Percentiles rank a stretch among this genome's conserved stretches.
Conservation (phyloP, 116 monocot species). For the Cymodocea nodosa region DNA sequence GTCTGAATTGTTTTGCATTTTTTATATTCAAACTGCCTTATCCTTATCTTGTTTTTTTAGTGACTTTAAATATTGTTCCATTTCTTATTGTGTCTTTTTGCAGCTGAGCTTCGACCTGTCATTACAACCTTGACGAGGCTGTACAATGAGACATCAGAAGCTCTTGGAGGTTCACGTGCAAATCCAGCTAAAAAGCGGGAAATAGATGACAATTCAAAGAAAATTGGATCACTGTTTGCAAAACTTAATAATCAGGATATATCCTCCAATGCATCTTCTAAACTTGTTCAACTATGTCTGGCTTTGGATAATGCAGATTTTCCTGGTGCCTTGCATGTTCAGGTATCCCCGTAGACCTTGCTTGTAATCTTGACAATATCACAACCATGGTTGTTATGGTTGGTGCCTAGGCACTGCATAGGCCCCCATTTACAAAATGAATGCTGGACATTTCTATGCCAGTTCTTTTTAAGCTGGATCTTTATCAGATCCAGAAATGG, state of each 20-base stretch:
- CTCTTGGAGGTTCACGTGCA: slow-evolving; percentile 72
- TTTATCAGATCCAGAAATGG: too few species aligned
- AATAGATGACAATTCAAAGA: slow-evolving; percentile 94
- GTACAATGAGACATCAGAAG: slow-evolving; percentile 79
- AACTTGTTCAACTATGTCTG: slow-evolving; percentile 74
- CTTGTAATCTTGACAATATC: background rate
- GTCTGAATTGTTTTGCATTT: background rate
- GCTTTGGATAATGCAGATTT: slow-evolving; percentile 68
- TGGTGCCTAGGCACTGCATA: too few species aligned
- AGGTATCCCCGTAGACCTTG: slow-evolving; percentile 28
- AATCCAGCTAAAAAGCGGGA: slow-evolving; percentile 80
- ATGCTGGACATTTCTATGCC: too few species aligned
- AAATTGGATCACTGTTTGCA: slow-evolving; percentile 78
- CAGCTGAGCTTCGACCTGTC: slow-evolving; percentile 85
- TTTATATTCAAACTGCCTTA: background rate
- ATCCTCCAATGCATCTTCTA: slow-evolving; percentile 78
- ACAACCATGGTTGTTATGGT: too few species aligned
- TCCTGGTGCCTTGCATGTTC: slow-evolving; percentile 73
- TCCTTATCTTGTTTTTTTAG: background rate
- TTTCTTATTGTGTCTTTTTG: slow-evolving; percentile 1
- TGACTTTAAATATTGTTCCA: background rate
- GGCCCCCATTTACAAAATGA: too few species aligned
- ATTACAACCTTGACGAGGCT: slow-evolving; percentile 69
- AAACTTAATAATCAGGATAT: slow-evolving; percentile 85
- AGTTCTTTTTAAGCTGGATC: too few species aligned